Conservation (phyloP, 1,284 basidiomycete genomes). For the Phenoliferia sp. region DNA sequence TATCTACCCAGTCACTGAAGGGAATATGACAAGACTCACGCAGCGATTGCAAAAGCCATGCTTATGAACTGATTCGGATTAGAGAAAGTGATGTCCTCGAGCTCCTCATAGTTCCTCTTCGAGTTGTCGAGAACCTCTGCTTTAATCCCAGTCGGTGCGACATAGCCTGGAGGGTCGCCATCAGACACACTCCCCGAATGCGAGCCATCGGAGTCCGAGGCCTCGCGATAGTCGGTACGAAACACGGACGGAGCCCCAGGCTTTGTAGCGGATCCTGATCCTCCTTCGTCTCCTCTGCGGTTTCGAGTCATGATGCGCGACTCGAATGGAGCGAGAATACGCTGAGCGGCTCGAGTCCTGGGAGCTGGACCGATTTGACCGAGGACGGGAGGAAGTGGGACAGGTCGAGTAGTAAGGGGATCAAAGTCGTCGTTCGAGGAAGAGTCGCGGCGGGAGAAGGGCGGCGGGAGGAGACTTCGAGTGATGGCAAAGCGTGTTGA, state of each 20-base stretch:
- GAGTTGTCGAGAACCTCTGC: not conserved
- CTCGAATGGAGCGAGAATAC: not conserved
- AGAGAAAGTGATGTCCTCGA: slow-evolving; percentile 28
- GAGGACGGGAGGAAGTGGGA: not conserved
- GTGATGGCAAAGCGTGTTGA: not conserved
- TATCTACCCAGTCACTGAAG: not conserved
- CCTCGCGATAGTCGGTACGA: not conserved
- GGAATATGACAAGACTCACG: slow-evolving; percentile 7
- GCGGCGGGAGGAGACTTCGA: not conserved
- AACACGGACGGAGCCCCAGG: not conserved
- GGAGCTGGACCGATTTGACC: not conserved
- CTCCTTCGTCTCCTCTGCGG: not conserved
- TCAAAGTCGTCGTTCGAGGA: not conserved
- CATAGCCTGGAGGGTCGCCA: slow-evolving; percentile 18
- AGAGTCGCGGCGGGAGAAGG: not conserved
- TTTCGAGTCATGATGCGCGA: not conserved
- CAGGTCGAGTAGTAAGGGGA: not conserved
- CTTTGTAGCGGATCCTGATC: not conserved
- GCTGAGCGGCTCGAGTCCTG: not conserved
- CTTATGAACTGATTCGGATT: slow-evolving; percentile 18
- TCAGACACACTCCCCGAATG: slow-evolving; percentile 8
- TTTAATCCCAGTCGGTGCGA: not conserved
- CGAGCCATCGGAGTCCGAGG: not conserved
- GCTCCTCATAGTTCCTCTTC: slow-evolving; percentile 15
- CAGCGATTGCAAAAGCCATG: slow-evolving; percentile 18